Conservation (phyloP, 2,329 filamentous ascomycete species). For the Colletotrichum somersetense region DNA sequence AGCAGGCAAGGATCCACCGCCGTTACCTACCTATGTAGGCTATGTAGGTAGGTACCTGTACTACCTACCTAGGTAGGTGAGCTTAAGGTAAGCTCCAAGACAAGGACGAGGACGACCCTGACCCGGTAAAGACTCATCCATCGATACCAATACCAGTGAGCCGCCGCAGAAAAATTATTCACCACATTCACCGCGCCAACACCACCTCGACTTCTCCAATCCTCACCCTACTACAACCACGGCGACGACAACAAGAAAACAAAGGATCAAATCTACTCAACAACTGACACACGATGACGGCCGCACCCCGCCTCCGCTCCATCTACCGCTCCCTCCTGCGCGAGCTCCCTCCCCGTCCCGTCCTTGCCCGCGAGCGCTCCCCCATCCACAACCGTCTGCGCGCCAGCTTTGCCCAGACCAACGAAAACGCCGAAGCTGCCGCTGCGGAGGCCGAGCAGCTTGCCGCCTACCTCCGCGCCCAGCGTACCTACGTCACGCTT, state of each 20-base stretch:
- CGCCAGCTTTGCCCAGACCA: slow-evolving; percentile 64
- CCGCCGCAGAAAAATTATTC: background rate
- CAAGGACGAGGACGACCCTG: slow-evolving; percentile 1
- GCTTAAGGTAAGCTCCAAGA: background rate
- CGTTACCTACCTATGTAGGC: background rate
- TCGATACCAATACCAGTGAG: background rate
- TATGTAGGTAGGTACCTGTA: too few relatives aligned
- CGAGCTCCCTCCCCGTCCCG: slow-evolving; percentile 81
- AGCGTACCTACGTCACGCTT: slow-evolving; percentile 83
- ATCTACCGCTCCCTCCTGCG: slow-evolving; percentile 91
- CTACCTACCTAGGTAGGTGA: too few relatives aligned
- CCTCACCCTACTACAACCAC: background rate
- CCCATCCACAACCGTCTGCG: slow-evolving; percentile 79
- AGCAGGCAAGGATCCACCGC: background rate
- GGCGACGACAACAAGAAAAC: too few relatives aligned
- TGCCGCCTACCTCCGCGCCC: slow-evolving; percentile 84
- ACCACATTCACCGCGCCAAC: background rate
- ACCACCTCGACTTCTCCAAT: background rate
- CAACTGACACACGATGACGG: slow-evolving; percentile 47
- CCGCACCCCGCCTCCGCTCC: slow-evolving; percentile 68
- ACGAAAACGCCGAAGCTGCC: slow-evolving; percentile 46
- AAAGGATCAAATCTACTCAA: background rate
- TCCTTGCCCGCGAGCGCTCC: slow-evolving; percentile 69
- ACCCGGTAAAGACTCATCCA: background rate
- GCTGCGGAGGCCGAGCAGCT: slow-evolving; percentile 77